A percentile compares a stretch with the other conserved stretches of the same genome.
These are phyloP conservation scores for Trametes coccinea DNA, from an alignment of 768 basidiomycete genomes.

Conservation along the genomic window DNA sequence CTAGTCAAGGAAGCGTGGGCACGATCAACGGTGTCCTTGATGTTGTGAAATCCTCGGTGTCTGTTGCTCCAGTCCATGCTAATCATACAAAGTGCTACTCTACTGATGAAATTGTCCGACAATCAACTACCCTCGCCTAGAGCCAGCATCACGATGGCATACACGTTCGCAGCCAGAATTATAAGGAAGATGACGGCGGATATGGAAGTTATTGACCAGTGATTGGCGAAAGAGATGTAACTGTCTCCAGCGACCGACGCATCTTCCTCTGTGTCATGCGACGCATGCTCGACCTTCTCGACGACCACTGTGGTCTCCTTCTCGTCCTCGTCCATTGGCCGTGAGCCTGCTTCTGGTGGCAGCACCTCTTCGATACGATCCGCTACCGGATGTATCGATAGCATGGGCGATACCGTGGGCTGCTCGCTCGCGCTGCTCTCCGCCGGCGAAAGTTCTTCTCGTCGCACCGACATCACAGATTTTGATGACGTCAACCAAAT, in stretches of 20 bases:
- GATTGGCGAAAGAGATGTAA: conserved; percentile 64
- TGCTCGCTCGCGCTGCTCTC: neutral
- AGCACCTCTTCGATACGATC: conserved; percentile 2
- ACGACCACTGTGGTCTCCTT: neutral
- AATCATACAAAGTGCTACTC: neutral
- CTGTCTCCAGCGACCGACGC: conserved; percentile 25
- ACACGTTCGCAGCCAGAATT: conserved; percentile 69
- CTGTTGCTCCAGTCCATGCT: neutral
- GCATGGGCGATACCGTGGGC: neutral
- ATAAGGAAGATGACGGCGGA: conserved; percentile 63
- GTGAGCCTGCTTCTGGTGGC: neutral
- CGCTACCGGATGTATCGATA: neutral
- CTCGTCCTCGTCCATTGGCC: conserved; percentile 2
- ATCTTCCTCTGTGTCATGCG: neutral
- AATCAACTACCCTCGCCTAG: conserved; percentile 32
- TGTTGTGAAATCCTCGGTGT: neutral
- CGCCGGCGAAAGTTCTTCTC: conserved; percentile 17
- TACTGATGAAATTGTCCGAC: neutral
- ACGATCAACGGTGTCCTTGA: too few species aligned
- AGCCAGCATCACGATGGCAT: conserved; percentile 65
- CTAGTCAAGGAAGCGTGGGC: too few species aligned
- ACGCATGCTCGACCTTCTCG: conserved; percentile 17
- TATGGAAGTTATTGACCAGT: conserved; percentile 47
- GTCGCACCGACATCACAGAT: conserved; percentile 66
- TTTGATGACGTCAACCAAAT: conserved; percentile 69